Percentiles rank a stretch among this genome's conserved stretches.
Conservation (phyloP, 1,284 basidiomycete genomes). For the Takashimella tepidaria region DNA sequence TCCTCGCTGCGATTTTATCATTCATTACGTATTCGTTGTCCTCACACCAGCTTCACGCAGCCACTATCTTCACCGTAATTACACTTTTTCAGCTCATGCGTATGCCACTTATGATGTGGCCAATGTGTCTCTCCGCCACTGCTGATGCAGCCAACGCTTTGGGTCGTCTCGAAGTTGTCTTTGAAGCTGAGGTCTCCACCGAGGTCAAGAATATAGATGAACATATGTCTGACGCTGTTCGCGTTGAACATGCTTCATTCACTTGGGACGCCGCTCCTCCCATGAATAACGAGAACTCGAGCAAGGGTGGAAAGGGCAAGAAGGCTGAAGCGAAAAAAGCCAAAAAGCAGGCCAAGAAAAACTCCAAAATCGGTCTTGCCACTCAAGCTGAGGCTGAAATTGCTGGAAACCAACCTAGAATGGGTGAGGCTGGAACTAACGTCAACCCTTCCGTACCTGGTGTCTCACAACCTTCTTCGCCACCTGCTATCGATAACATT, state of each 20-base stretch:
- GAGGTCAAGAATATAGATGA: slow-evolving; percentile 53
- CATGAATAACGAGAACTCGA: slow-evolving; percentile 45
- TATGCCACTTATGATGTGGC: slow-evolving; percentile 52
- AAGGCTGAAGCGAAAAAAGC: slow-evolving; percentile 24
- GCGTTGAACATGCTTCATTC: slow-evolving; percentile 64
- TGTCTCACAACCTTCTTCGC: background rate
- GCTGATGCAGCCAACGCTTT: slow-evolving; percentile 73
- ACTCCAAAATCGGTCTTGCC: slow-evolving; percentile 22
- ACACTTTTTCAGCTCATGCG: slow-evolving; percentile 62
- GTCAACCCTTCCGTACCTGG: slow-evolving; percentile 1
- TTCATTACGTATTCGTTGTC: slow-evolving; percentile 75
- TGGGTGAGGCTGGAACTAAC: slow-evolving; percentile 24
- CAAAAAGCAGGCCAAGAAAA: slow-evolving; percentile 33
- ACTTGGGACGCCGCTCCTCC: slow-evolving; percentile 74
- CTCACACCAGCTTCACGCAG: slow-evolving; percentile 59
- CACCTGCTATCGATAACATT: slow-evolving; percentile 51
- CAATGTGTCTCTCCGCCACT: slow-evolving; percentile 67
- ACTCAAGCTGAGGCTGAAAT: slow-evolving; percentile 30
- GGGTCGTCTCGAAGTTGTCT: slow-evolving; percentile 63
- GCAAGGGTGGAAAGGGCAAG: slow-evolving; percentile 7
- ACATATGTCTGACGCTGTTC: slow-evolving; percentile 57
- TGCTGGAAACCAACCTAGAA: slow-evolving; percentile 20
- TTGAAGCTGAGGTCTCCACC: slow-evolving; percentile 68
- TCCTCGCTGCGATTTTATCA: slow-evolving; percentile 74
- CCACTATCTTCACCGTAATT: slow-evolving; percentile 69